Conservation (phyloP, 2,329 filamentous ascomycete species). For the Aspergillus sp. region DNA sequence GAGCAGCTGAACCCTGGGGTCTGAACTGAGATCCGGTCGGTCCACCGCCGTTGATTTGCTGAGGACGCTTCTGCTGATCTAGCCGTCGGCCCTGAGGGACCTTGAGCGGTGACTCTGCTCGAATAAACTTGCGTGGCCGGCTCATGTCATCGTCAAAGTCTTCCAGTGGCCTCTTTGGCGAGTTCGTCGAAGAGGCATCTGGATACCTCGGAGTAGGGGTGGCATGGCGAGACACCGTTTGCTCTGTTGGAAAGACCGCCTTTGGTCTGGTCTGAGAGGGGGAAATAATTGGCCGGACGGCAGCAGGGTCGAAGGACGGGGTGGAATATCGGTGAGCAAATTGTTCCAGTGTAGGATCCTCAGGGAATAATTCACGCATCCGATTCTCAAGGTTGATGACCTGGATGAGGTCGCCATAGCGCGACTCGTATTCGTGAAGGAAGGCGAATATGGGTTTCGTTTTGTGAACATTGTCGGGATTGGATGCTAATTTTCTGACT, state of each 20-base stretch:
- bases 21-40: constrained; percentile 36
- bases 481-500: constrained; percentile 73
- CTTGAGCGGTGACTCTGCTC: constrained; percentile 90
- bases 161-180: constrained; percentile 59
- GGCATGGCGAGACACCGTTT: constrained; percentile 23
- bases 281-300: constrained; percentile 77
- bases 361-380: constrained; percentile 90
- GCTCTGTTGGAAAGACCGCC: constrained; percentile 29
- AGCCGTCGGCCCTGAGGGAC: constrained; percentile 80
- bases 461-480: constrained; percentile 67
- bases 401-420: constrained; percentile 87
- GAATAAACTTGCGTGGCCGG: constrained; percentile 77
- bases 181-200: constrained; percentile 33
- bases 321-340: constrained; percentile 74
- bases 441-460: constrained; percentile 83
- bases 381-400: constrained; percentile 86
- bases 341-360: constrained; percentile 70
- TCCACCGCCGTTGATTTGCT: constrained; percentile 23
- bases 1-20: constrained; percentile 54
- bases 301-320: constrained; percentile 74
- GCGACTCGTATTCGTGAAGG: constrained; percentile 92
- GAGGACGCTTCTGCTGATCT: constrained; percentile 62
- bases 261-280: constrained; percentile 72
- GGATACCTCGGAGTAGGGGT: constrained; percentile 32
- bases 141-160: constrained; percentile 67